Evolutionary conservation across 1,139 yeast genomes (phyloP).

Genomic region (Entelexis sorbosivorans): DNA sequence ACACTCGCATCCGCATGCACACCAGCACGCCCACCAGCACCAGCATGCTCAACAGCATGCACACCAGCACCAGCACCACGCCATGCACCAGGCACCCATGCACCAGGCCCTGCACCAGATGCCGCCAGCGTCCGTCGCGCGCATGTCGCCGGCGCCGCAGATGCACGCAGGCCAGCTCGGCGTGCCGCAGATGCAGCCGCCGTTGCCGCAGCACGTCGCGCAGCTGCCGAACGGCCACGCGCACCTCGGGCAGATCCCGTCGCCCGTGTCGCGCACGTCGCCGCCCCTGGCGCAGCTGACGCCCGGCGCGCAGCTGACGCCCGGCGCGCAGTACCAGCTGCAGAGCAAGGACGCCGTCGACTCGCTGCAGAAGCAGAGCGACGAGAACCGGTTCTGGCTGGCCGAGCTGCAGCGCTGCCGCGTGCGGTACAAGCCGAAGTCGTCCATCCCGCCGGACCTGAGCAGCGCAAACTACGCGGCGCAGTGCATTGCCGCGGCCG

Average conservation of each 20-base stretch:
- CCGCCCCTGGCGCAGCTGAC: neutral
- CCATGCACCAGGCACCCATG: neutral
- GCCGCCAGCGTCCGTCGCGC: neutral
- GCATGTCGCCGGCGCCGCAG: conserved; percentile 4
- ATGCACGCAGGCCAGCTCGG: conserved; percentile 1
- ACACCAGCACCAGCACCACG: neutral
- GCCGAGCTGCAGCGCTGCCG: conserved; percentile 22
- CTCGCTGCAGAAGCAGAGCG: neutral
- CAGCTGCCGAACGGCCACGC: conserved; percentile 6
- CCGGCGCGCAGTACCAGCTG: conserved; percentile 3
- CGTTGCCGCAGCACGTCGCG: conserved; percentile 2
- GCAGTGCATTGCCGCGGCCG: conserved; percentile 36
- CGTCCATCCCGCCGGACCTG: conserved; percentile 34
- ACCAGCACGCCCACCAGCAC: too few relatives aligned
- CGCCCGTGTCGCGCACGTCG: conserved; percentile 17
- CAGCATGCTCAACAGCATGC: too few relatives aligned
- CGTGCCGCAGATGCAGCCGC: neutral
- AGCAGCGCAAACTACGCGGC: conserved; percentile 32
- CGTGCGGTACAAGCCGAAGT: conserved; percentile 31
- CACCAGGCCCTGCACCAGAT: neutral
- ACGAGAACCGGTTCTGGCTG: conserved; percentile 4
- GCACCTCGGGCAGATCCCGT: neutral
- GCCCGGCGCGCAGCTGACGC: neutral
- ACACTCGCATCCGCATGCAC: neutral
- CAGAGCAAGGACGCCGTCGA: neutral